Evolutionary conservation across 345 rosid species (phyloP).

Genomic region (Heritiera fomes): DNA sequence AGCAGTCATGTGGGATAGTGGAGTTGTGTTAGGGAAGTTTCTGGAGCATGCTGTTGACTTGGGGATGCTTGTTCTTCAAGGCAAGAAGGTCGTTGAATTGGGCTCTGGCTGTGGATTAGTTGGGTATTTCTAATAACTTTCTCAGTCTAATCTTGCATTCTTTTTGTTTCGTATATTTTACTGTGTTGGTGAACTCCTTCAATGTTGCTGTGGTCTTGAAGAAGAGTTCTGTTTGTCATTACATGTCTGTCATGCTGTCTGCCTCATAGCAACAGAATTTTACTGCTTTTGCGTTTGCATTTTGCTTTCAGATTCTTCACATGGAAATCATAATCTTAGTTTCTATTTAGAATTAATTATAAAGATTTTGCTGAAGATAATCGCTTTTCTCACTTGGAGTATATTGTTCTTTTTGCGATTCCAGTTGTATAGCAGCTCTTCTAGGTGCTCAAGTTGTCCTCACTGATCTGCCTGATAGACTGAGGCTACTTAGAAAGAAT

Average conservation of each 20-base stretch:
- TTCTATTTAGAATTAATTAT: constrained; percentile 3
- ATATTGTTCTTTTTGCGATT: constrained; percentile 15
- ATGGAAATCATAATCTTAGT: background rate
- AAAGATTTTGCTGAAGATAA: background rate
- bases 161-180: background rate
- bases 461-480: constrained; percentile 88
- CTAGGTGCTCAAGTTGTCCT: constrained; percentile 78
- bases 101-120: constrained; percentile 97
- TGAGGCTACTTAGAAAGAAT: constrained; percentile 77
- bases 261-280: background rate
- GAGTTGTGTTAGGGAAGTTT: constrained; percentile 83
- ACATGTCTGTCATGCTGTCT: background rate
- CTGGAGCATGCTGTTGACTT: constrained; percentile 89
- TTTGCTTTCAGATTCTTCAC: background rate
- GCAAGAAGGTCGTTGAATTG: constrained; percentile 78
- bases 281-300: background rate
- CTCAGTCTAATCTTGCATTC: background rate
- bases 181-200: background rate
- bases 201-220: background rate
- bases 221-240: too few species aligned
- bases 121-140: constrained; percentile 51
- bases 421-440: constrained; percentile 83
- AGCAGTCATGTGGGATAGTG: constrained; percentile 95
- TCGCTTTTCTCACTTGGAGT: constrained; percentile 14
- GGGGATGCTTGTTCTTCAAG: constrained; percentile 57